These are phyloP conservation scores for Clavispora santaluciae DNA, from an alignment of 805 yeast species.

Conservation along the genomic window DNA sequence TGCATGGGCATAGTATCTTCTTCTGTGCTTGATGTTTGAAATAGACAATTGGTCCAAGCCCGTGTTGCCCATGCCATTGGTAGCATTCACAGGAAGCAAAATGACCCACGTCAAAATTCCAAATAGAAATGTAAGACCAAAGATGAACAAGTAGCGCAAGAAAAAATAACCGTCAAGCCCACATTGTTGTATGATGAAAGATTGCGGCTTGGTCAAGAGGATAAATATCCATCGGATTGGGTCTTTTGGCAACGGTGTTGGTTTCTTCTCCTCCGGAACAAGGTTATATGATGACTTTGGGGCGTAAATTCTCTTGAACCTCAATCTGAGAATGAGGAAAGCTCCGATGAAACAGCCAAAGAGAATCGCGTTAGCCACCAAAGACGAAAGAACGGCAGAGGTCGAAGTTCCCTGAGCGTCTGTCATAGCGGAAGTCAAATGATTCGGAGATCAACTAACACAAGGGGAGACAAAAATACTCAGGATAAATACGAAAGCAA, in stretches of 20 bases:
- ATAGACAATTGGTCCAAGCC: slow-evolving; percentile 79
- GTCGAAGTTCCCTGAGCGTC: slow-evolving; percentile 31
- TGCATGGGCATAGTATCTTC: slow-evolving; percentile 82
- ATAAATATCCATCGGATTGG: slow-evolving; percentile 66
- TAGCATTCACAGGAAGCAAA: slow-evolving; percentile 79
- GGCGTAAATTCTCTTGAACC: slow-evolving; percentile 70
- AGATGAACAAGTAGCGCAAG: slow-evolving; percentile 64
- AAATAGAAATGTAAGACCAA: slow-evolving; percentile 42
- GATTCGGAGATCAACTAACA: background rate
- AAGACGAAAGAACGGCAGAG: slow-evolving; percentile 66
- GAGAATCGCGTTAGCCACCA: slow-evolving; percentile 62
- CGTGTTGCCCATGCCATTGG: slow-evolving; percentile 51
- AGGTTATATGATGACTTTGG: slow-evolving; percentile 70
- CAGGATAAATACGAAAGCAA: background rate
- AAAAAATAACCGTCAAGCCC: slow-evolving; percentile 96
- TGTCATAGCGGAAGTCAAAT: background rate
- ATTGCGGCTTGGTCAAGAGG: slow-evolving; percentile 60
- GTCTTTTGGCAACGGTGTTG: slow-evolving; percentile 70
- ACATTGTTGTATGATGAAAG: slow-evolving; percentile 76
- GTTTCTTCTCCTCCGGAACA: slow-evolving; percentile 51
- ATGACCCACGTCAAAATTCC: slow-evolving; percentile 57
- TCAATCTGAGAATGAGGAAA: slow-evolving; percentile 64
- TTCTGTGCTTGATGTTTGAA: slow-evolving; percentile 57
- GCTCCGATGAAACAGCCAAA: slow-evolving; percentile 56
- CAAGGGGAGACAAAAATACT: background rate